These are phyloP conservation scores for Thamnidium elegans DNA, from an alignment of 192 early-diverging fungal genomes.

Conservation along the genomic window DNA sequence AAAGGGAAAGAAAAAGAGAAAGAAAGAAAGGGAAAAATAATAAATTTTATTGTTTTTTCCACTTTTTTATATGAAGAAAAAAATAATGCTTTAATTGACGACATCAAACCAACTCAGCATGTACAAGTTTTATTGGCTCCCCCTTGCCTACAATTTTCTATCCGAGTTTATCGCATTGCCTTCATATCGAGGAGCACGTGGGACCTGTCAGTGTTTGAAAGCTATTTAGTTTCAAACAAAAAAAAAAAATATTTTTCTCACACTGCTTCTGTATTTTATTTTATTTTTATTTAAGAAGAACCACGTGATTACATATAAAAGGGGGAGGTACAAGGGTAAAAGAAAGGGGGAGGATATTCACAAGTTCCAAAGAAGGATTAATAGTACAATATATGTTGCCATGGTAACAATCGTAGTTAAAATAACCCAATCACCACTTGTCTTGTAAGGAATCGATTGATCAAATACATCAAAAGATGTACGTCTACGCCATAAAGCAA, in stretches of 20 bases:
- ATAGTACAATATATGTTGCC: conserved; percentile 40
- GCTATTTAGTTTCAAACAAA: not conserved
- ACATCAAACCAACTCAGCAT: conserved; percentile 3
- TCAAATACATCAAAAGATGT: conserved; percentile 56
- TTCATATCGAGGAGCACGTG: not conserved
- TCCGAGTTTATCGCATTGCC: not conserved
- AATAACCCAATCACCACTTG: conserved; percentile 52
- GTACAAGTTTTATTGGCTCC: not conserved
- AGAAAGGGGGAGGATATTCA: not conserved
- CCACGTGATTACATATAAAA: not conserved
- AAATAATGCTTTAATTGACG: too few relatives aligned
- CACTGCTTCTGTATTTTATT: too few relatives aligned
- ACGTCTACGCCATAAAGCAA: conserved; percentile 43
- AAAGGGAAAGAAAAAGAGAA: not conserved
- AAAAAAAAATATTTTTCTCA: too few relatives aligned
- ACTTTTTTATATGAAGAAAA: not conserved
- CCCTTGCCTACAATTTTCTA: not conserved
- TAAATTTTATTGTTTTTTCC: not conserved
- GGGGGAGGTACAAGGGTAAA: not conserved
- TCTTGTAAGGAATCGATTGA: conserved; percentile 48
- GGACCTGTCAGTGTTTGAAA: not conserved
- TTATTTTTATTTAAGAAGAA: not conserved
- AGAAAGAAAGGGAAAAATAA: not conserved
- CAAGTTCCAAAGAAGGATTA: conserved; percentile 37
- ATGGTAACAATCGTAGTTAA: conserved; percentile 45